Percentiles rank a stretch among this genome's conserved stretches.
Evolutionary conservation across 495 filamentous ascomycete genomes (phyloP).

Genomic region (Penicillium robsamsonii): DNA sequence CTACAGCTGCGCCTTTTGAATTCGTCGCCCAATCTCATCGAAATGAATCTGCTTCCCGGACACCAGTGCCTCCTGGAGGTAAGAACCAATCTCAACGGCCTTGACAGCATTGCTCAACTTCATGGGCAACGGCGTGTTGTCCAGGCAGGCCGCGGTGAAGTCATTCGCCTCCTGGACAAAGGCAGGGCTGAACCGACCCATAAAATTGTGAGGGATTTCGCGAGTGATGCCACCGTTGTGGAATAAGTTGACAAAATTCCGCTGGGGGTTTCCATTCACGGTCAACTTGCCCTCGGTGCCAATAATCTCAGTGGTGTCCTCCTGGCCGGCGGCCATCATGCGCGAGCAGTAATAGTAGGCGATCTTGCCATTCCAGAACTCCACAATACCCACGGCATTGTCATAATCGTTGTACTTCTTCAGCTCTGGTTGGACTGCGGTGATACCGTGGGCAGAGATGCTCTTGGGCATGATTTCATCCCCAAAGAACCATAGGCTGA

Average conservation of each 20-base stretch:
- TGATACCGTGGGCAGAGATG: constrained; percentile 50
- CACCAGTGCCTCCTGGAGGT: constrained; percentile 55
- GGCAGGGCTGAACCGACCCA: constrained; percentile 53
- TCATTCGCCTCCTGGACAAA: constrained; percentile 58
- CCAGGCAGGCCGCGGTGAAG: constrained; percentile 52
- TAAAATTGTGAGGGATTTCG: constrained; percentile 54
- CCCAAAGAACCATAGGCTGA: constrained; percentile 56
- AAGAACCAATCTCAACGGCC: constrained; percentile 57
- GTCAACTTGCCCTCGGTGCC: constrained; percentile 59
- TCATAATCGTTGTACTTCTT: constrained; percentile 55
- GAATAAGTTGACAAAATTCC: constrained; percentile 50
- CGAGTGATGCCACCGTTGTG: constrained; percentile 45
- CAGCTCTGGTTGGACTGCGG: constrained; percentile 56
- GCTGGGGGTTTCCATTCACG: constrained; percentile 51
- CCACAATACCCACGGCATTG: constrained; percentile 60
- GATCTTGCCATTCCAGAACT: constrained; percentile 58
- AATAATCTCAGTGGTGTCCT: constrained; percentile 62
- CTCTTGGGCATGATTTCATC: constrained; percentile 43
- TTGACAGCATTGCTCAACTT: constrained; percentile 52
- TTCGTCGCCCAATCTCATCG: constrained; percentile 46
- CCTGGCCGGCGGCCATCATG: constrained; percentile 62
- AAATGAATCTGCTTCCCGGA: constrained; percentile 58
- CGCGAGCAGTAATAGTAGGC: constrained; percentile 58
- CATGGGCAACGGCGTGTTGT: constrained; percentile 51
- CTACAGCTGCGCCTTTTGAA: constrained; percentile 28